Evolutionary conservation across 331 rosid species (phyloP), one percentile per base, ranked within the genome.

Genomic region (Saraca asoca): DNA sequence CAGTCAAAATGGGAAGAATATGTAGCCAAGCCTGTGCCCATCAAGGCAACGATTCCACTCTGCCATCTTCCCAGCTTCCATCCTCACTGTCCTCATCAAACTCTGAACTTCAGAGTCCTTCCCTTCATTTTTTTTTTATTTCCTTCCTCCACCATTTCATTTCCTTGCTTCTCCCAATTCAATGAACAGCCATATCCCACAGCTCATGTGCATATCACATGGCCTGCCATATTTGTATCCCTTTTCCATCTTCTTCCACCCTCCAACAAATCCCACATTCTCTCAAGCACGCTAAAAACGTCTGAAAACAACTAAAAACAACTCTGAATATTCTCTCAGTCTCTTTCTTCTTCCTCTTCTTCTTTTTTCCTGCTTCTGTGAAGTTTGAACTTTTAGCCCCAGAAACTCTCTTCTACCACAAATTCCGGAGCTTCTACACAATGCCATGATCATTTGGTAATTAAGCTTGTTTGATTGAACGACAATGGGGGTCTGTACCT

Each of bases 401-500:
- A 50, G 24, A 24, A 66, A 4, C 24, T 43, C 12, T 70, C 17
- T 0, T 7, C 50, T 42, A 17, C 9, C 35, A 56, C 19, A 38
- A 58, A 57, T 17, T 64, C 64, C 33, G n/a, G 15, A 55, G 16
- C 31, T 24, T 15, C 6, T 10, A 12, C 62, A 39, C 74, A 81
- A 81, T 81, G 87, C 55, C 62, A 9, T 55, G 10, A 14, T 46
- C 51, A 24, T 72, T 61, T 64, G 15, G 18, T 77, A 64, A 72
- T 18, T 12, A 16, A 63, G 37, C 58, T 71, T 74, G 62, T 14
- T 59, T 71, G 57, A 55, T 70, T 71, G 31, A 39, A 48, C 77
- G 51, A 52, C 74, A 70, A 91, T 94, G 99, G 99, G 99, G 66
- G 76, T 69, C 63, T 94, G 97, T 80, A 88, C 97, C 34, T 94